A percentile compares a stretch with the other conserved stretches of the same genome.
Evolutionary conservation across 108 stramenopile species (phyloP).

Genomic region (Skeletonema potamos): DNA sequence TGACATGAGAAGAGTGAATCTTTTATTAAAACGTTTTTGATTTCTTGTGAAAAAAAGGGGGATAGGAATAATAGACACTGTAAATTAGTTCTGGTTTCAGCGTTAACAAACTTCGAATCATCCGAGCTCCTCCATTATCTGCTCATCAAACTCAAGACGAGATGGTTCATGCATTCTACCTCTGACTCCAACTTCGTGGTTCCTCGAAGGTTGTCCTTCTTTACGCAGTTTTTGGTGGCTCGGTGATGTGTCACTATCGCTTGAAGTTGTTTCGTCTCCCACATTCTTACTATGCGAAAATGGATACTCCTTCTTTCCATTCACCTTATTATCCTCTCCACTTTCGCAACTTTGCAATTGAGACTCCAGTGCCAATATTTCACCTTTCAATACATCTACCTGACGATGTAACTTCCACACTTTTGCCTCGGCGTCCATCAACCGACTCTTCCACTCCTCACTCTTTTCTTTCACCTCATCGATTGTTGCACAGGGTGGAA

Average conservation of each 20-base stretch:
- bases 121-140: slow-evolving; percentile 33
- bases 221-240: background rate
- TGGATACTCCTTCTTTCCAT: background rate
- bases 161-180: background rate
- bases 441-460: slow-evolving; percentile 30
- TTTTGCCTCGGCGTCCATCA: slow-evolving; percentile 26
- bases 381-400: slow-evolving; percentile 46
- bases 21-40: background rate
- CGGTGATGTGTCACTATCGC: background rate
- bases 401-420: slow-evolving; percentile 29
- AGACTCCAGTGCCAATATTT: slow-evolving; percentile 29
- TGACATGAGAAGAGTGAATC: background rate
- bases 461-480: slow-evolving; percentile 37
- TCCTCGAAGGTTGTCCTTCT: background rate
- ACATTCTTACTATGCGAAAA: background rate
- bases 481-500: slow-evolving; percentile 40
- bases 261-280: background rate
- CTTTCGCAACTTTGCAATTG: slow-evolving; percentile 30
- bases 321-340: slow-evolving; percentile 10
- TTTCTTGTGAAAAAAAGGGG: background rate
- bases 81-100: background rate
- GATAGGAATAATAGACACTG: background rate
- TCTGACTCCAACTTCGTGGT: background rate
- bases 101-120: background rate
- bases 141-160: background rate